Conservation (phyloP, 768 basidiomycete genomes). For the Termitomyces sp. region DNA sequence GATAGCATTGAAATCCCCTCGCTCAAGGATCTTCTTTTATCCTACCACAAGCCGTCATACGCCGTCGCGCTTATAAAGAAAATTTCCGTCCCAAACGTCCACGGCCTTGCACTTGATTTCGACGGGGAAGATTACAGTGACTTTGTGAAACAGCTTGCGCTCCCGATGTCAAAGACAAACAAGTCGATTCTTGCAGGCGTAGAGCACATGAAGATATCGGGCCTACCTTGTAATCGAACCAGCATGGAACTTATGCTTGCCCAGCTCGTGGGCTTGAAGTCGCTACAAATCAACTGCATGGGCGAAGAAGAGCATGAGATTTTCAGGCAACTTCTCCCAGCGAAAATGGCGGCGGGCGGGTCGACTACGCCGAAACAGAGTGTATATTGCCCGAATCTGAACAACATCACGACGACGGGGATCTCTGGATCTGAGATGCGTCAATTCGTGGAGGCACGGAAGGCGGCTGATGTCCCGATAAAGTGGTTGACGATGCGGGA, state of each 20-base stretch:
- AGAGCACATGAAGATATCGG: constrained; percentile 48
- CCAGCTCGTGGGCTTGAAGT: constrained; percentile 44
- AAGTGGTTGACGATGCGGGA: constrained; percentile 44
- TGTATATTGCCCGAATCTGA: constrained; percentile 49
- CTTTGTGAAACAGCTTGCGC: constrained; percentile 42
- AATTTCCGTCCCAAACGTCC: constrained; percentile 37
- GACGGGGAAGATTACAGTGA: constrained; percentile 51
- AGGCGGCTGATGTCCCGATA: constrained; percentile 41
- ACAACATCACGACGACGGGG: constrained; percentile 43
- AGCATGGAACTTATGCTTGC: constrained; percentile 36
- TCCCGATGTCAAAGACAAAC: constrained; percentile 31
- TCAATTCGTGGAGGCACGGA: constrained; percentile 40
- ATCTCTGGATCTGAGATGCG: constrained; percentile 39
- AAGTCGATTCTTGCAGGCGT: constrained; percentile 47
- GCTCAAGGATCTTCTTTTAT: constrained; percentile 33
- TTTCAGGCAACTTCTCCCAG: constrained; percentile 21
- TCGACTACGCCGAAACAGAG: constrained; percentile 14
- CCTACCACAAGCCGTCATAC: constrained; percentile 37
- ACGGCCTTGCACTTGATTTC: constrained; percentile 50
- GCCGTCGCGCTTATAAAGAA: constrained; percentile 34
- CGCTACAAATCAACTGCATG: constrained; percentile 33
- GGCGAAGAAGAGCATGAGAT: constrained; percentile 27
- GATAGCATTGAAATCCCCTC: constrained; percentile 34
- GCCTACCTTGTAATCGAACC: constrained; percentile 38
- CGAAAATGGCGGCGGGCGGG: constrained; percentile 2